Conservation (phyloP, 2,329 filamentous ascomycete species). For the Dactylella cylindrospora region DNA sequence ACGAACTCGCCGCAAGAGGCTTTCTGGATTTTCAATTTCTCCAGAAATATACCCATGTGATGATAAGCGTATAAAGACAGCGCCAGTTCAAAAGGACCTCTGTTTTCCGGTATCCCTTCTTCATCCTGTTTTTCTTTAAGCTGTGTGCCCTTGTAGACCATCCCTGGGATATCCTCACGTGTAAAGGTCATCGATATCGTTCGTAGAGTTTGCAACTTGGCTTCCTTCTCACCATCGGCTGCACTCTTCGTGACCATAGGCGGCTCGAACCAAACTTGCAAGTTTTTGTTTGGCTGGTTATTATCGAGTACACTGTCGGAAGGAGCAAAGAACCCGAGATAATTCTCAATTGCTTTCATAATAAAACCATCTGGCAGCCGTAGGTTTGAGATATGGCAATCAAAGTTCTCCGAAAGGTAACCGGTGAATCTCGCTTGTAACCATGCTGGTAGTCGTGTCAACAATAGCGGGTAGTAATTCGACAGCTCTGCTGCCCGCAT, state of each 20-base stretch:
- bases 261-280: constrained; percentile 35
- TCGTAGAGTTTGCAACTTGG: constrained; percentile 24
- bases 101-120: constrained; percentile 3
- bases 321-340: constrained; percentile 7
- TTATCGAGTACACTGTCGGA: background rate
- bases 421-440: constrained; percentile 26
- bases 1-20: constrained; percentile 29
- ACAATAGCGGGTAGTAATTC: constrained; percentile 26
- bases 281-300: constrained; percentile 19
- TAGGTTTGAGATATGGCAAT: constrained; percentile 28
- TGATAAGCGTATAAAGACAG: constrained; percentile 32
- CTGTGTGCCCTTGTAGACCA: constrained; percentile 27
- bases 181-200: constrained; percentile 32
- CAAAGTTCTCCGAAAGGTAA: constrained; percentile 28
- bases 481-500: constrained; percentile 1
- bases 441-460: constrained; percentile 27
- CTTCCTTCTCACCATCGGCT: constrained; percentile 10
- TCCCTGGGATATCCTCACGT: constrained; percentile 24
- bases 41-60: constrained; percentile 33
- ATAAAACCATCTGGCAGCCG: constrained; percentile 24
- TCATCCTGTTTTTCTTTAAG: constrained; percentile 8
- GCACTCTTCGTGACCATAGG: constrained; percentile 3
- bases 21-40: constrained; percentile 28
- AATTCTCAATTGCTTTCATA: constrained; percentile 14
- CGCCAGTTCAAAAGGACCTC: constrained; percentile 34